A percentile compares a stretch with the other conserved stretches of the same genome.
Conservation (phyloP, 2,329 filamentous ascomycete species). For the Alternaria consortialis region DNA sequence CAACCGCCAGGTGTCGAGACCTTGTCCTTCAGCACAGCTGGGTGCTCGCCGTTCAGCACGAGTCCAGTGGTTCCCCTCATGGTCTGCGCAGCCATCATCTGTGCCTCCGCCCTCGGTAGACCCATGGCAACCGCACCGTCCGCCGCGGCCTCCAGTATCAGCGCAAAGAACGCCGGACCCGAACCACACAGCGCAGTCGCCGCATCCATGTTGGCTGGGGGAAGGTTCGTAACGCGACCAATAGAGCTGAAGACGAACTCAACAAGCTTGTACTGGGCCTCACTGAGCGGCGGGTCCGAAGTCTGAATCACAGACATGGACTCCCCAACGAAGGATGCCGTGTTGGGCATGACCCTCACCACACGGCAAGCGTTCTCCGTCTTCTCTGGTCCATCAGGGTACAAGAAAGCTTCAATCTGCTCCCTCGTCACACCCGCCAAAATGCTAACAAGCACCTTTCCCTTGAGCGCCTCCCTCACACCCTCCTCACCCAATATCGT, state of each 20-base stretch:
- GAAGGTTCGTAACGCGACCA: conserved; percentile 74
- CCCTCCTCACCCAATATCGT: conserved; percentile 73
- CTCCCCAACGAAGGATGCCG: conserved; percentile 78
- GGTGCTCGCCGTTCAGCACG: conserved; percentile 76
- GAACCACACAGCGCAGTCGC: conserved; percentile 78
- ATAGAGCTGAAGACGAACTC: conserved; percentile 81
- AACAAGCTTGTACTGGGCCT: conserved; percentile 65
- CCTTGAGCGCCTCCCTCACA: conserved; percentile 75
- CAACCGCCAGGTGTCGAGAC: conserved; percentile 81
- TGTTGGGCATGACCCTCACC: conserved; percentile 86
- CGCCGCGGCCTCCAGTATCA: conserved; percentile 77
- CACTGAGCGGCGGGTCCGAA: conserved; percentile 65
- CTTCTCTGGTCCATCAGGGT: conserved; percentile 58
- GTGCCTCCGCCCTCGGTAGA: conserved; percentile 74
- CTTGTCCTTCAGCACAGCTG: conserved; percentile 76
- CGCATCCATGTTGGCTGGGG: conserved; percentile 74
- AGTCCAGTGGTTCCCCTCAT: conserved; percentile 77
- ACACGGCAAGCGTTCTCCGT: conserved; percentile 66
- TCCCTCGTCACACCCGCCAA: conserved; percentile 77
- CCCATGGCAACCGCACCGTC: conserved; percentile 84
- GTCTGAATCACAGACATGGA: conserved; percentile 81
- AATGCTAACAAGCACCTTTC: conserved; percentile 84
- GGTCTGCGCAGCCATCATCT: conserved; percentile 79
- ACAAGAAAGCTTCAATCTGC: conserved; percentile 72
- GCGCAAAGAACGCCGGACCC: conserved; percentile 77